Base-by-base conservation (phyloP, 1,284 basidiomycete genomes). In the Ustilago tritici region DNA sequence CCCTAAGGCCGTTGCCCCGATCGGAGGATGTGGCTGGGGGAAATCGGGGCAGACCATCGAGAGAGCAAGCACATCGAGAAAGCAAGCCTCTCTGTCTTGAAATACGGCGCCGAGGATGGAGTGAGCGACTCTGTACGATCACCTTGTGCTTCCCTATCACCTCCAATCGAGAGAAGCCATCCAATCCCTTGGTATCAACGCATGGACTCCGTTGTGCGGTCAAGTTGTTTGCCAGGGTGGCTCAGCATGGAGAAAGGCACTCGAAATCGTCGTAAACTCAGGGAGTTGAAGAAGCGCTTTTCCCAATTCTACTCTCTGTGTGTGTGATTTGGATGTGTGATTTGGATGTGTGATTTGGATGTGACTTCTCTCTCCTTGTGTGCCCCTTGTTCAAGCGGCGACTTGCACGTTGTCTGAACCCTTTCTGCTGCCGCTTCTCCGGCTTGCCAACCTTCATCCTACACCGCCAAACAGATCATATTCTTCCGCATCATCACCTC, bases 51-150 rank as follows among this genome's bases (percentile, higher is more conserved):
- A 46, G 11, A 38, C 23, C 23, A 28, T 28, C 23, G 2, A 28
- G 23, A 28, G 2, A 28, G 23, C 36, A 38, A 14, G 4, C 36
- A 36, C n/a, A 19, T 6, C 43, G n/a, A 19, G 43, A 4, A 23
- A 19, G 43, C 43, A 17, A 41, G 40, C 12, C 40, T 41, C 43
- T 46, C n/a, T 46, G 3, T 46, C 5, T 19, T 7, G 9, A n/a
- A 3, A 28, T 28, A 28, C 23, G 23, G 23, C 23, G 2, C 60
- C 65, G 60, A 68, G 36, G 60, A 61, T 68, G 56, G 65, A 57
- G 65, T 56, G 65, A 57, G 65, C 52, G 14, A 10, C 10, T 36
- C 31, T 31, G n/a, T 28, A 14, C 28, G 28, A 6, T 50, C 19
- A 38, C 41, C 52, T 41, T 52, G 62, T 54, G 38, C 40, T 19